A percentile compares a stretch with the other conserved stretches of the same genome.
These are phyloP conservation scores for Xylaria sp. DNA, from an alignment of 2,329 filamentous ascomycete species.

Conservation along the genomic window DNA sequence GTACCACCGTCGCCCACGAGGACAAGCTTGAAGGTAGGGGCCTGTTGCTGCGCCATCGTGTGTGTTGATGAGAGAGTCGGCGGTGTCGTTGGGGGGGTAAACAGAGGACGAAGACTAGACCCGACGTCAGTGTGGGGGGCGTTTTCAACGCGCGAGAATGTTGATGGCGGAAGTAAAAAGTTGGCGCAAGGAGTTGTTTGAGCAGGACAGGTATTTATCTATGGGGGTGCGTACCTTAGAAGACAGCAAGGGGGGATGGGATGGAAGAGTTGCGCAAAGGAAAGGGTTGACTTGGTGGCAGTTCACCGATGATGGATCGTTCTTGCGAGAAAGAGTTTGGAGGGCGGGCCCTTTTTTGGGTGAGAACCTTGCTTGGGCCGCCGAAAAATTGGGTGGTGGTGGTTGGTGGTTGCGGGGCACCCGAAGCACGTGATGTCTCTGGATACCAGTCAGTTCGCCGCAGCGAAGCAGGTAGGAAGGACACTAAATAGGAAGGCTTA, in stretches of 20 bases:
- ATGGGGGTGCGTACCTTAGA: conserved; percentile 34
- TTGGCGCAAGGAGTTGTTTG: conserved; percentile 13
- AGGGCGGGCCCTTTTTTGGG: conserved; percentile 42
- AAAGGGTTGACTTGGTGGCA: conserved; percentile 39
- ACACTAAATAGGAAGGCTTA: not conserved
- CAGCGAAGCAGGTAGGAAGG: not conserved
- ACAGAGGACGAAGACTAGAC: conserved; percentile 37
- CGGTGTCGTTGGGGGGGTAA: conserved; percentile 33
- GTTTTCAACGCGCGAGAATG: conserved; percentile 26
- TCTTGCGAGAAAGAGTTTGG: conserved; percentile 44
- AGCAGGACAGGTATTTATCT: conserved; percentile 6
- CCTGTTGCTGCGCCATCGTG: conserved; percentile 68
- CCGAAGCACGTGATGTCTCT: conserved; percentile 43
- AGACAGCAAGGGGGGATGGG: conserved; percentile 25
- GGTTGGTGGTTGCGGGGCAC: conserved; percentile 48
- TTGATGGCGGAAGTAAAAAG: conserved; percentile 21
- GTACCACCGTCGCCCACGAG: conserved; percentile 99
- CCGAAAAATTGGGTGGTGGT: conserved; percentile 41
- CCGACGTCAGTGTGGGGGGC: conserved; percentile 42
- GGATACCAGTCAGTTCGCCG: conserved; percentile 7
- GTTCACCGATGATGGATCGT: conserved; percentile 45
- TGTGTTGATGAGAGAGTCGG: conserved; percentile 43
- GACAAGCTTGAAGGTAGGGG: conserved; percentile 98
- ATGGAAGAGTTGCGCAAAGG: conserved; percentile 14
- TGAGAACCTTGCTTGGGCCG: conserved; percentile 43